Evolutionary conservation across 768 basidiomycete genomes (phyloP), one percentile per base, ranked within the genome.

Genomic region (Rhizopogon roseolus): DNA sequence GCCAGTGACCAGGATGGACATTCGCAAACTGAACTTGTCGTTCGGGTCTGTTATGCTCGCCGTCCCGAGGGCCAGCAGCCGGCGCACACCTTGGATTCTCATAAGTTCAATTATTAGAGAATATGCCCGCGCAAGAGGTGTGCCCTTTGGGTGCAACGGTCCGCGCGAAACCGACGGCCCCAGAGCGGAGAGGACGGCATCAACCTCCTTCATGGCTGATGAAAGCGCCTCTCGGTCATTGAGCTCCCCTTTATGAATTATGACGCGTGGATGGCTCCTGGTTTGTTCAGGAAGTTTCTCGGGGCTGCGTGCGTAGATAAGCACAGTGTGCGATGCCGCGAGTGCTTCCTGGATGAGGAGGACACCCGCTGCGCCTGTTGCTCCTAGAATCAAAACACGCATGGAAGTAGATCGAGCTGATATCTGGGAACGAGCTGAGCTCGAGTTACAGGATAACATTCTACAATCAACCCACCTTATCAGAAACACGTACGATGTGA

Each of bases 351-450:
- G 76, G 53, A 84, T 74, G 54, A 89, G 72, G 16, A 77, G 74
- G 42, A 79, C 66, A 46, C 88, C 88, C 36, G 69, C 67, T 13
- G 81, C 75, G 1, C 88, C 87, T 3, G 88, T 90, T 22, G 76
- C 83, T 16, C 88, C 88, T n/a, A 90, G 74, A 54, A 90, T 72
- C 51, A 90, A 73, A 53, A 88, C 60, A 25, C 74, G 82, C 80
- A 80, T 79, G 16, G 36, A 17, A 16, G 41, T 28, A 22, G 36
- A 36, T 17, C 38, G 54, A 28, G 29, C 17, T 32, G n/a, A 32
- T 41, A 49, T 40, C 40, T 14, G 9, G 38, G 32, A 41, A 48
- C 28, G 28, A 53, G 32, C 10, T 32, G 5, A 42, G 41, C 42
- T 9, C n/a, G 17, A 19, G 19, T 36, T 41, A 44, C 32, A 22